Evolutionary conservation across 805 yeast species (phyloP).

Genomic region (Candida easanensis): DNA sequence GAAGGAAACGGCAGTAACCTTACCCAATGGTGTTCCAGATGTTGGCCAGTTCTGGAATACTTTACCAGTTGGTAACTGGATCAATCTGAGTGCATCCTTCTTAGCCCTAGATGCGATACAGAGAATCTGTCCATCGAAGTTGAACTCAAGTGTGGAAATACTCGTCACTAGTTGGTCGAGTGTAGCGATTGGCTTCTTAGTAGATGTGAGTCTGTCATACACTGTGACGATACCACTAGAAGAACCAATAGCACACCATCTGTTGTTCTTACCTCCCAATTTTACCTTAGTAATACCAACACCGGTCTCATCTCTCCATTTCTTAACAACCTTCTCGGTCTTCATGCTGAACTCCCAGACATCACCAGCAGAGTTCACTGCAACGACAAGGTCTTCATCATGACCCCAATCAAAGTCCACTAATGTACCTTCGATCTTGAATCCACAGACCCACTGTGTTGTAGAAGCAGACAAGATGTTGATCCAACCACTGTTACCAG

Average conservation of each 20-base stretch:
- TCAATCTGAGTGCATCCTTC: constrained; percentile 81
- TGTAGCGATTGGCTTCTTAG: constrained; percentile 54
- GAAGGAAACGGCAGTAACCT: constrained; percentile 77
- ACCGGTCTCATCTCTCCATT: constrained; percentile 88
- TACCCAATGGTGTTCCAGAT: constrained; percentile 93
- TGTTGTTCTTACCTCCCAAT: constrained; percentile 64
- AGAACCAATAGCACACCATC: constrained; percentile 88
- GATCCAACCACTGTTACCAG: constrained; percentile 90
- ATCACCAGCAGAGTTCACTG: constrained; percentile 77
- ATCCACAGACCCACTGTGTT: constrained; percentile 86
- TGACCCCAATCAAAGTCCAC: constrained; percentile 73
- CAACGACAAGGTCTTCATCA: constrained; percentile 45
- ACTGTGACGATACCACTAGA: constrained; percentile 86
- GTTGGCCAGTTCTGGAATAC: constrained; percentile 98
- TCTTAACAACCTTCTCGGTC: constrained; percentile 47
- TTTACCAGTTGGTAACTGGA: constrained; percentile 83
- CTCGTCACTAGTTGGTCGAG: constrained; percentile 82
- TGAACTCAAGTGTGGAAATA: constrained; percentile 68
- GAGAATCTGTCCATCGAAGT: constrained; percentile 85
- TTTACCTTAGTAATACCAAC: constrained; percentile 76
- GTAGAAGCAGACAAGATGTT: constrained; percentile 72
- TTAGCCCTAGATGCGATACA: constrained; percentile 82
- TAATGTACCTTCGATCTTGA: constrained; percentile 83
- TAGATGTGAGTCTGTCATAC: constrained; percentile 54
- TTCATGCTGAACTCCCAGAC: constrained; percentile 79